Conservation (phyloP, 768 basidiomycete genomes). For the Dentipellis sp. region DNA sequence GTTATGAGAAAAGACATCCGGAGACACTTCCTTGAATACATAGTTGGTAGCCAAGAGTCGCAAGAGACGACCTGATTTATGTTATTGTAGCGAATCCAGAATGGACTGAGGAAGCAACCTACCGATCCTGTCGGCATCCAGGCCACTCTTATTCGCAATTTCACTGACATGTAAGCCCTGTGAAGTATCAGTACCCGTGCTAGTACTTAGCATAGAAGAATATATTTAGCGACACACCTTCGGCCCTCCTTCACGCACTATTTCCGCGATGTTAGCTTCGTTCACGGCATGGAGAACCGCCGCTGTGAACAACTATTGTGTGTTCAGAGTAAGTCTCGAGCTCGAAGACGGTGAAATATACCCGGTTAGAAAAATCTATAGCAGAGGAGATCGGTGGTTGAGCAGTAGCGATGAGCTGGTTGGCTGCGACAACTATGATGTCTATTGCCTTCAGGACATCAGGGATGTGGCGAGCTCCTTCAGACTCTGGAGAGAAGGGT, state of each 20-base stretch:
- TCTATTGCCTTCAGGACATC: neutral
- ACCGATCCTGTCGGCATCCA: neutral
- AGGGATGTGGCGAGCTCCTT: neutral
- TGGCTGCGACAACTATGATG: neutral
- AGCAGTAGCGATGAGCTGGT: neutral
- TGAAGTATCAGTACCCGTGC: neutral
- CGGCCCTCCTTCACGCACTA: neutral
- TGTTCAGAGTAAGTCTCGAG: no score
- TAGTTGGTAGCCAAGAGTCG: constrained; percentile 17
- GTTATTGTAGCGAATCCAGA: neutral
- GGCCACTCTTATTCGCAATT: neutral
- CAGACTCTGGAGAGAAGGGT: neutral
- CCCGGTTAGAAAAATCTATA: no score
- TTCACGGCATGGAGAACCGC: neutral
- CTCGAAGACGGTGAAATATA: no score
- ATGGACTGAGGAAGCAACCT: neutral
- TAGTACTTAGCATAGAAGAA: no score
- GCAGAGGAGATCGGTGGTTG: no score
- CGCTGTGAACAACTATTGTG: neutral
- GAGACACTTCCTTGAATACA: constrained; percentile 17
- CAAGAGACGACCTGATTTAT: constrained; percentile 13
- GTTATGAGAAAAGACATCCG: constrained; percentile 17
- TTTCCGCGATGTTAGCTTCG: neutral
- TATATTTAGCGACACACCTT: neutral
- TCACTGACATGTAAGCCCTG: constrained; percentile 1